These are phyloP conservation scores for Scedosporium minutisporum DNA, from an alignment of 2,329 filamentous ascomycete genomes.

Conservation along the genomic window DNA sequence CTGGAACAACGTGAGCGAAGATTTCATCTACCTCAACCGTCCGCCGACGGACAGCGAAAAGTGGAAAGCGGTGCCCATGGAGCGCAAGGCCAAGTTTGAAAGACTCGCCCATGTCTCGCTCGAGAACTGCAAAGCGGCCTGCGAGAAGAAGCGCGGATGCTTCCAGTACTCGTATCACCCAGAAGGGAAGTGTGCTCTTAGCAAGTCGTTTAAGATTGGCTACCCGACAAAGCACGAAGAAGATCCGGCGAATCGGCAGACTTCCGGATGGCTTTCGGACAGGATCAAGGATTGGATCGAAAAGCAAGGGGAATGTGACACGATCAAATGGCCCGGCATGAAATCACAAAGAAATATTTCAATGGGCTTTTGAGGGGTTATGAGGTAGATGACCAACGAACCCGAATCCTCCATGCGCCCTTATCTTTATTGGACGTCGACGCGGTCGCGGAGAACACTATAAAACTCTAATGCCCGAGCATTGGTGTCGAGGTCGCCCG, in stretches of 20 bases:
- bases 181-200: slow-evolving; percentile 32
- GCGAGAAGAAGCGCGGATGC: slow-evolving; percentile 29
- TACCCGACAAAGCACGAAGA: slow-evolving; percentile 23
- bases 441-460: no score
- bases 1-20: slow-evolving; percentile 45
- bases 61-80: slow-evolving; percentile 26
- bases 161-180: slow-evolving; percentile 36
- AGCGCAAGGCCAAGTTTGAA: slow-evolving; percentile 30
- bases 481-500: no score
- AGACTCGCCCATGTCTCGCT: slow-evolving; percentile 33
- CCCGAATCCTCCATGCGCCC: no score
- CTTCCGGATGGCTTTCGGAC: slow-evolving; percentile 35
- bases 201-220: slow-evolving; percentile 33
- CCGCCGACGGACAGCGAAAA: slow-evolving; percentile 22
- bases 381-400: no score
- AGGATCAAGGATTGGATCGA: slow-evolving; percentile 38
- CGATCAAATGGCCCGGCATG: slow-evolving; percentile 27
- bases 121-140: slow-evolving; percentile 40
- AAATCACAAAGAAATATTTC: not conserved
- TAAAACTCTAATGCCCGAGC: no score
- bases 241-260: slow-evolving; percentile 23
- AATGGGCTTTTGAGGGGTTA: not conserved
- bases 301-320: slow-evolving; percentile 31
- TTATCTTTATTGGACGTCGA: no score
- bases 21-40: slow-evolving; percentile 32